Evolutionary conservation across 352 stramenopile species (phyloP), one percentile per base, ranked within the genome.

Genomic region (Phytophthora colocasiae): DNA sequence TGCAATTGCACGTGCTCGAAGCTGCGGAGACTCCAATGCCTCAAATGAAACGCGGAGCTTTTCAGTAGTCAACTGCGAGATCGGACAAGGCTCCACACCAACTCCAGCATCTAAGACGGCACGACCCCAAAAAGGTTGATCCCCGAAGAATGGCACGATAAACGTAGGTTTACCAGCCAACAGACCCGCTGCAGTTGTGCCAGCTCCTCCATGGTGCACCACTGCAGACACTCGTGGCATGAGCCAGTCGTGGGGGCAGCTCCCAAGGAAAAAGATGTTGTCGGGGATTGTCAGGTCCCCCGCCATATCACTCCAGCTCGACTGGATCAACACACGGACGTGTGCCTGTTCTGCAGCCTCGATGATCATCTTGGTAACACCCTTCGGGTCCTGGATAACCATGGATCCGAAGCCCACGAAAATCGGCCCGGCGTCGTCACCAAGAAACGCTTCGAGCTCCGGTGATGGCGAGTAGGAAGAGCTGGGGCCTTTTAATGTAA

Each of bases 341-440:
- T 82, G 74, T 7, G 75, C 79, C 31, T 62, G 66, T 19, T 73
- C 66, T 8, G 89, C 88, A 15, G 85, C 85, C 15, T 96, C 92
- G 12, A 92, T 85, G 56, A 97, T 93, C 68, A 98, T 98, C 31
- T 83, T 82, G 8, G 76, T 92, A 39, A 80, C 80, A 14, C 85
- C 71, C 19, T 67, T 58, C 0, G 90, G 80, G 39, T 98, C 78
- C 41, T 89, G 68, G 29, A 98, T 81, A 0, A 98, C 77, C 93
- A 98, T 98, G 6, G 78, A 95, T 8, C 96, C 96, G 66, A 98
- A 98, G 0, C 96, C 96, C 38, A 98, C 86, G 50, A 98, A 98
- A 63, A 98, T 92, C 6, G 95, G 93, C 1, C 83, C 82, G 2
- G 50, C 72, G 43, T 89, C 73, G 6, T 69, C 36, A 8, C 60